Evolutionary conservation across 2,329 filamentous ascomycete genomes (phyloP).

Genomic region (Scolecobasidium constrictum): DNA sequence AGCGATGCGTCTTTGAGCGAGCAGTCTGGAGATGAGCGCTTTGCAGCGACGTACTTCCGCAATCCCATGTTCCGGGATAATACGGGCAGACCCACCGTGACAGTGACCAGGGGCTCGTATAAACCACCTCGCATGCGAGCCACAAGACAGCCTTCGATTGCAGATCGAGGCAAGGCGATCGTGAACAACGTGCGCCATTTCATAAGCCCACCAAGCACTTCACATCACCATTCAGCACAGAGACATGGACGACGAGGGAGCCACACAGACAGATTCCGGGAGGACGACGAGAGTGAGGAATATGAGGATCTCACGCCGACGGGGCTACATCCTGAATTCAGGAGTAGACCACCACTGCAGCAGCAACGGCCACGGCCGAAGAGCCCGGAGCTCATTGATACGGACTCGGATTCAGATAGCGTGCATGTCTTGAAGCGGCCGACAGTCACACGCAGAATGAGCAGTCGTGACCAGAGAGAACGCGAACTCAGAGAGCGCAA

Average conservation of each 20-base stretch:
- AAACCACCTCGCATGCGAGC: conserved; percentile 17
- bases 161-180: conserved; percentile 23
- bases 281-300: conserved; percentile 4
- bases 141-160: conserved; percentile 17
- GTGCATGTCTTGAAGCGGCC: background rate
- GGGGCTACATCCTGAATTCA: conserved; percentile 3
- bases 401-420: conserved; percentile 3
- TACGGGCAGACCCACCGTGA: conserved; percentile 30
- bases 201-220: background rate
- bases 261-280: conserved; percentile 1
- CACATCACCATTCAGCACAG: background rate
- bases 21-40: conserved; percentile 28
- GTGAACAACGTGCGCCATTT: conserved; percentile 12
- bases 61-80: conserved; percentile 38
- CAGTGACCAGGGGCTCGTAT: conserved; percentile 26
- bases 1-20: conserved; percentile 18
- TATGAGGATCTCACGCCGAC: conserved; percentile 9
- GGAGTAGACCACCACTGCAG: conserved; percentile 1
- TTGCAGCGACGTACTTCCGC: conserved; percentile 36
- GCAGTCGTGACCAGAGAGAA: background rate
- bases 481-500: background rate
- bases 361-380: background rate
- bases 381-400: background rate
- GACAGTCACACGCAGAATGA: background rate
- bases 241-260: conserved; percentile 5